Evolutionary conservation across 805 yeast genomes (phyloP).

Genomic region (Wickerhamomyces rabaulensis): DNA sequence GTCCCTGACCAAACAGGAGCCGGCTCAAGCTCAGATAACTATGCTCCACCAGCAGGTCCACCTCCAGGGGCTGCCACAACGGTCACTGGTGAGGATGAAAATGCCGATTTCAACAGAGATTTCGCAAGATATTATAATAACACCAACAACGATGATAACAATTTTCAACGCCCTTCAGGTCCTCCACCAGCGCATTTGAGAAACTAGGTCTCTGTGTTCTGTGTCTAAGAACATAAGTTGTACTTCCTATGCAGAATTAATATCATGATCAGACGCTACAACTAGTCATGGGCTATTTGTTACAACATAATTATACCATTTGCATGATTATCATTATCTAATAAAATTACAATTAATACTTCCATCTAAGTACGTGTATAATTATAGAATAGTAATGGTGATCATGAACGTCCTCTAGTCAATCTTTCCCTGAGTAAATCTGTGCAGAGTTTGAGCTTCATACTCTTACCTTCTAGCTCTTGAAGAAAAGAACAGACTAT

Average conservation of each 20-base stretch:
- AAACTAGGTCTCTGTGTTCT: not conserved
- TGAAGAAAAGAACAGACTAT: not conserved
- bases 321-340: too few relatives aligned
- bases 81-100: conserved; percentile 12
- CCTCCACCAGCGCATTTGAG: conserved; percentile 10
- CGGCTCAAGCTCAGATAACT: not conserved
- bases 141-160: not conserved
- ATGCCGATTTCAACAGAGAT: conserved; percentile 20
- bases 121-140: conserved; percentile 19
- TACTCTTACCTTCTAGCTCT: not conserved
- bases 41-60: not conserved
- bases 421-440: not conserved
- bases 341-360: too few relatives aligned
- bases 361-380: too few relatives aligned
- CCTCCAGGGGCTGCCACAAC: conserved; percentile 6
- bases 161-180: not conserved
- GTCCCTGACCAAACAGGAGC: conserved; percentile 22
- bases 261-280: too few relatives aligned
- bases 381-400: too few relatives aligned
- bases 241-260: too few relatives aligned
- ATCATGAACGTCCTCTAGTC: too few relatives aligned
- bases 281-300: too few relatives aligned
- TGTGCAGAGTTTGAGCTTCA: not conserved
- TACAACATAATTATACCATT: too few relatives aligned
- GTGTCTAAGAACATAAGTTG: too few relatives aligned